Conservation (phyloP, 768 basidiomycete genomes). For the Neoboletus subvelutipes region DNA sequence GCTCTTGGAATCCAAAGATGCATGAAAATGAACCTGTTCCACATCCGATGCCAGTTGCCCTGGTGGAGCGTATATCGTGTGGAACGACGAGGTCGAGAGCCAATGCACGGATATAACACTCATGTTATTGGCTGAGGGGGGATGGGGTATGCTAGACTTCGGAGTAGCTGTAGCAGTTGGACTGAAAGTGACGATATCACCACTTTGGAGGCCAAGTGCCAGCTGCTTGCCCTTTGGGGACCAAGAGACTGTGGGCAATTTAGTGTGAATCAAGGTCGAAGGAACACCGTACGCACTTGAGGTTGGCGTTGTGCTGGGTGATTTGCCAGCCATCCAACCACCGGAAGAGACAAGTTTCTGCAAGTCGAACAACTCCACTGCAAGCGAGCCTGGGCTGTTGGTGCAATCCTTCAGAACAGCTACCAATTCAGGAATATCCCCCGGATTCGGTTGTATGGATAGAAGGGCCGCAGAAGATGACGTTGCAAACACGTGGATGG, state of each 20-base stretch:
- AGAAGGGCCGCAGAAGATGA: slow-evolving; percentile 44
- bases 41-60: slow-evolving; percentile 36
- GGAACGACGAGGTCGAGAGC: slow-evolving; percentile 69
- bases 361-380: slow-evolving; percentile 62
- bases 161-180: slow-evolving; percentile 51
- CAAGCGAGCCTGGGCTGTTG: slow-evolving; percentile 35
- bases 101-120: slow-evolving; percentile 57
- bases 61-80: slow-evolving; percentile 58
- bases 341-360: slow-evolving; percentile 44
- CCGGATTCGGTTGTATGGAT: slow-evolving; percentile 66
- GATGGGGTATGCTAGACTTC: slow-evolving; percentile 56
- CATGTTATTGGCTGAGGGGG: slow-evolving; percentile 49
- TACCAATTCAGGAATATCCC: slow-evolving; percentile 52
- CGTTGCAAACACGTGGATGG: slow-evolving; percentile 48
- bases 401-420: slow-evolving; percentile 52
- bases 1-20: slow-evolving; percentile 43
- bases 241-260: slow-evolving; percentile 62
- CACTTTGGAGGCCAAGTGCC: slow-evolving; percentile 67
- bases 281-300: slow-evolving; percentile 47
- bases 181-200: slow-evolving; percentile 69
- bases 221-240: slow-evolving; percentile 86
- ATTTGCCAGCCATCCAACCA: slow-evolving; percentile 54
- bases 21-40: slow-evolving; percentile 43
- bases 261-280: slow-evolving; percentile 1
- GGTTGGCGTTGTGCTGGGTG: slow-evolving; percentile 52